phyloP scores from a whole-genome alignment of 1,284 basidiomycete species.

The Mycena sp. region DNA sequence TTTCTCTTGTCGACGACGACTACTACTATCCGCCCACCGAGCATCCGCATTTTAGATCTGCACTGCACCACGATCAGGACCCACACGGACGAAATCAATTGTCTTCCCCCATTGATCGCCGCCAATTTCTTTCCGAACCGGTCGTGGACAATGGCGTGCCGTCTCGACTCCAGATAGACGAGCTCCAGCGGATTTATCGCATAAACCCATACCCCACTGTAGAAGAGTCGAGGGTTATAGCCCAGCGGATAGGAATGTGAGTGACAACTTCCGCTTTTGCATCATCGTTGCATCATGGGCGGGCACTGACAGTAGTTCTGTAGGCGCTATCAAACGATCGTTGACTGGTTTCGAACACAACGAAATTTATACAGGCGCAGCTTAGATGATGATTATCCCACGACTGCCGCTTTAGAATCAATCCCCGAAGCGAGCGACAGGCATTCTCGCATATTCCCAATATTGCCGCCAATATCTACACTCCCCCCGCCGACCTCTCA shows the following conservation, averaged over 20 bases:
- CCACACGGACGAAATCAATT: slow-evolving; percentile 36
- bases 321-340: slow-evolving; percentile 82
- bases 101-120: slow-evolving; percentile 42
- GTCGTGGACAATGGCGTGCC: slow-evolving; percentile 62
- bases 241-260: slow-evolving; percentile 78
- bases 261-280: slow-evolving; percentile 46
- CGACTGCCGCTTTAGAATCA: background rate
- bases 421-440: slow-evolving; percentile 38
- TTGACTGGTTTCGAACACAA: slow-evolving; percentile 89
- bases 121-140: slow-evolving; percentile 59
- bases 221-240: slow-evolving; percentile 72
- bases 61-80: slow-evolving; percentile 45
- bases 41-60: slow-evolving; percentile 46
- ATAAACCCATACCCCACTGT: slow-evolving; percentile 71
- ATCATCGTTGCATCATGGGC: slow-evolving; percentile 42
- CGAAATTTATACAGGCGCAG: slow-evolving; percentile 41
- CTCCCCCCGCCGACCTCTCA: slow-evolving; percentile 46
- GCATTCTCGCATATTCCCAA: slow-evolving; percentile 35
- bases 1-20: slow-evolving; percentile 54
- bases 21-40: slow-evolving; percentile 53
- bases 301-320: slow-evolving; percentile 18
- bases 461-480: slow-evolving; percentile 41
- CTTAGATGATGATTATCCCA: slow-evolving; percentile 10
- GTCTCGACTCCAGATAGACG: slow-evolving; percentile 71
- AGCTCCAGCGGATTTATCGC: slow-evolving; percentile 72